Percentiles rank a stretch among this genome's conserved stretches.
phyloP scores from a whole-genome alignment of 257 asterid genomes.

The Ligustrum vulgare region DNA sequence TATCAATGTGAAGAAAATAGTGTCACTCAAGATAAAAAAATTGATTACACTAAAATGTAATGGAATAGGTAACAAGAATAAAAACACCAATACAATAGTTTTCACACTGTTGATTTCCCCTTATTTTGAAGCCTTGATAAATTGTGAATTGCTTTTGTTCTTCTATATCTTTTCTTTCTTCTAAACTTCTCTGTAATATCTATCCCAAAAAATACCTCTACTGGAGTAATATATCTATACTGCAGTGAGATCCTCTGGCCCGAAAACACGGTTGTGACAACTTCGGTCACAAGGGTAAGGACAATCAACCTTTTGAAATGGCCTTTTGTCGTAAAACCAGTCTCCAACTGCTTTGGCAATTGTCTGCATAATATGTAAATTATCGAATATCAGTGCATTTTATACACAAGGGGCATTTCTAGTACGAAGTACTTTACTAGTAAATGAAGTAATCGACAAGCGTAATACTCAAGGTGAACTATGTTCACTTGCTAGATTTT shows the following conservation, averaged over 20 bases:
- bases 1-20: no score
- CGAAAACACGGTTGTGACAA: slow-evolving; percentile 74
- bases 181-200: not conserved
- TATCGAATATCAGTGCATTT: not conserved
- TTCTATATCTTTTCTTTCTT: slow-evolving; percentile 15
- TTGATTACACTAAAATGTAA: not conserved
- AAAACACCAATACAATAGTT: slow-evolving; percentile 4
- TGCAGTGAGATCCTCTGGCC: slow-evolving; percentile 28
- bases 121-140: slow-evolving; percentile 33
- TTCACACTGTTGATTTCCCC: slow-evolving; percentile 20
- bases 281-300: slow-evolving; percentile 93
- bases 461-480: not conserved
- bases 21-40: not conserved
- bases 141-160: not conserved
- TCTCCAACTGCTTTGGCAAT: slow-evolving; percentile 87
- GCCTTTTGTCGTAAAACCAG: slow-evolving; percentile 72
- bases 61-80: slow-evolving; percentile 8
- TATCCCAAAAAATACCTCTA: not conserved
- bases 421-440: not conserved
- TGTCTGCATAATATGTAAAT: slow-evolving; percentile 44
- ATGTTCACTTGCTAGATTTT: not conserved
- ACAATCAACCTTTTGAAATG: slow-evolving; percentile 82
- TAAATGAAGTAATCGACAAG: no score
- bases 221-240: slow-evolving; percentile 21
- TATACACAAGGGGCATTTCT: not conserved